A percentile compares a stretch with the other conserved stretches of the same genome.
Conservation (phyloP, 2,329 filamentous ascomycete species). For the Ambrosiella xylebori region DNA sequence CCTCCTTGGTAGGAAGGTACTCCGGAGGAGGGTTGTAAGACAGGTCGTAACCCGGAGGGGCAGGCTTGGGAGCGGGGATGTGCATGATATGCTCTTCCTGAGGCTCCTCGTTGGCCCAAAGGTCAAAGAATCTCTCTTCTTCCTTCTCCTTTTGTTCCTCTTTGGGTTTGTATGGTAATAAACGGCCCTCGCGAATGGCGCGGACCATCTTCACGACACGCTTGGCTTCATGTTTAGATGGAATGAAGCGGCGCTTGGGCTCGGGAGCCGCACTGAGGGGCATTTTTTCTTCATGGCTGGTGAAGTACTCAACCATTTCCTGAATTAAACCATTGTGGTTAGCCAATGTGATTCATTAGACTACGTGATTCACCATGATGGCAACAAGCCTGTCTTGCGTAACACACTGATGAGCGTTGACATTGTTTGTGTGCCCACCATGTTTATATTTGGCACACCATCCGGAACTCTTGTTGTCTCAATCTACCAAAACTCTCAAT, state of each 20-base stretch:
- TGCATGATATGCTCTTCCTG: slow-evolving; percentile 81
- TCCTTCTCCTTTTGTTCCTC: slow-evolving; percentile 44
- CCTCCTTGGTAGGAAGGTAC: slow-evolving; percentile 74
- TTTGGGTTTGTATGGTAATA: slow-evolving; percentile 72
- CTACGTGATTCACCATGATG: neutral
- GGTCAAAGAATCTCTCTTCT: slow-evolving; percentile 54
- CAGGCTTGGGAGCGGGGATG: slow-evolving; percentile 80
- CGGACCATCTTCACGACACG: slow-evolving; percentile 93
- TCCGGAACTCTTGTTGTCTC: neutral
- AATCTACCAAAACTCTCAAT: neutral
- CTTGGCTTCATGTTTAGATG: slow-evolving; percentile 93
- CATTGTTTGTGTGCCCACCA: too few species aligned
- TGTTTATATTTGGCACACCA: neutral
- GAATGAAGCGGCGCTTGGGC: slow-evolving; percentile 86
- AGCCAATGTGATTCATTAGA: slow-evolving; percentile 4
- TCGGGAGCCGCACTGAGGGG: slow-evolving; percentile 87
- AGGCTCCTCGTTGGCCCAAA: slow-evolving; percentile 86
- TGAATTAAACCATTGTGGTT: slow-evolving; percentile 18
- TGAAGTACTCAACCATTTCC: slow-evolving; percentile 89
- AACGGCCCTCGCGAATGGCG: slow-evolving; percentile 85
- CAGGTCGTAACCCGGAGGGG: slow-evolving; percentile 84
- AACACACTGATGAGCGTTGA: neutral
- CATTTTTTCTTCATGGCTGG: slow-evolving; percentile 79
- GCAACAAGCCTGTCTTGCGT: neutral
- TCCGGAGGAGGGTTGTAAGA: slow-evolving; percentile 93